Base-by-base conservation (phyloP, 164 flowering plant species). In the Dillenia suffruticosa region DNA sequence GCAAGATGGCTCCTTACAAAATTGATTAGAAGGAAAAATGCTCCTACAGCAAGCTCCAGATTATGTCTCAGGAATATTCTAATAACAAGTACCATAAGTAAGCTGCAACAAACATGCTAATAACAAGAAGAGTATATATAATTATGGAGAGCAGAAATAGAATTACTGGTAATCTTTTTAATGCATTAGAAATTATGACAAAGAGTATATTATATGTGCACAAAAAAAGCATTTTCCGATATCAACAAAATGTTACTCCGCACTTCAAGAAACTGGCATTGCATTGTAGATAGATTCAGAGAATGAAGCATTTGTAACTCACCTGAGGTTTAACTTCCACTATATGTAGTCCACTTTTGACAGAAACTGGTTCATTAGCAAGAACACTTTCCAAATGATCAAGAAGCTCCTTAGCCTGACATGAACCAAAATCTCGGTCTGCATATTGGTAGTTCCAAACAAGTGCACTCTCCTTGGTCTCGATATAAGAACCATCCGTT, bases 261-360 rank as follows among this genome's bases (percentile, higher is more conserved):
- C 13, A 2, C 50, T 48, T 51, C 2, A 2, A 51, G 49, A 32
- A 62, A 44, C n/a, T 62, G 7, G 13, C 13, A 19, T 8, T 40
- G 8, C 43, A 32, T 24, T 52, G 22, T 7, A 9, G 0, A 16
- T 13, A 45, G 19, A 13, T 16, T 22, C 44, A 14, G 45, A 26
- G 61, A 50, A 61, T 48, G 16, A 66, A 66, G 10, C 12, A 8
- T 51, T 22, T 10, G 19, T 15, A 45, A 67, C 78, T 53, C 56
- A 79, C 83, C 80, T 74, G 83, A 46, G 83, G 83, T 65, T 79
- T 79, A 56, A 79, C 83, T 68, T 79, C 83, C 16, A 79, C 83
- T 46, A 70, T 74, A 62, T 74, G 74, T 46, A 71, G 80, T 52
- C 83, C 79, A 63, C 80, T 79, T 65, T 79, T 76, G 44, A 79